Evolutionary conservation across 2,329 filamentous ascomycete genomes (phyloP).

Genomic region (Aspergillus sergii): DNA sequence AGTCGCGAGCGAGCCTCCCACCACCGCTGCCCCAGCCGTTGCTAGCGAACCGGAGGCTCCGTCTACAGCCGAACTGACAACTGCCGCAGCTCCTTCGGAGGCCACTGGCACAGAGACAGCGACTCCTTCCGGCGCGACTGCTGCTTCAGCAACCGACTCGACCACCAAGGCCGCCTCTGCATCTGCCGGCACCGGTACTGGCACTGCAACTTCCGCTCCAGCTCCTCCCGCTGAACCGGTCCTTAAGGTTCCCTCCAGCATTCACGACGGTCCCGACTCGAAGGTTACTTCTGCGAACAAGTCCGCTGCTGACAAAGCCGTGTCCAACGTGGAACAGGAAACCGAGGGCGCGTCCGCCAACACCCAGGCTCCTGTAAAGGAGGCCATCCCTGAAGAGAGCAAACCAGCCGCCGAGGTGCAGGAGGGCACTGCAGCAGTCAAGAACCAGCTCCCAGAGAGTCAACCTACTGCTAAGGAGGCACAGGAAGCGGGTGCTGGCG

Average conservation of each 20-base stretch:
- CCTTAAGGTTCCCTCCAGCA: not conserved
- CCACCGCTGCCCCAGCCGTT: conserved; percentile 8
- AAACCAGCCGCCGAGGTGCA: not conserved
- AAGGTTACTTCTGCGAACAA: conserved; percentile 3
- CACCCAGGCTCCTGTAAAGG: not conserved
- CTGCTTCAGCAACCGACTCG: not conserved
- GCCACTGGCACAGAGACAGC: not conserved
- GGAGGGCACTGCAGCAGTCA: conserved; percentile 1
- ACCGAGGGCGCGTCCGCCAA: conserved; percentile 12
- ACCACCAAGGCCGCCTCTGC: not conserved
- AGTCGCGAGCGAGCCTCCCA: conserved; percentile 15
- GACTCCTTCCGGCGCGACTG: not conserved
- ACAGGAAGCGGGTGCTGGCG: not conserved
- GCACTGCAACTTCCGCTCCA: not conserved
- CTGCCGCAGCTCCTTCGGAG: not conserved
- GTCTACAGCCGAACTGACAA: conserved; percentile 6
- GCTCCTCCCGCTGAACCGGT: not conserved
- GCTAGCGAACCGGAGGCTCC: not conserved
- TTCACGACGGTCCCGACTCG: not conserved
- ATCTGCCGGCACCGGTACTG: conserved; percentile 1
- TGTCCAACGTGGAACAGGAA: conserved; percentile 11
- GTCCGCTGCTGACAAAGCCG: conserved; percentile 15
- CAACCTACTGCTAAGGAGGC: not conserved
- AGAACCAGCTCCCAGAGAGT: not conserved
- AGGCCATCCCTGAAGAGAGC: not conserved